Percentiles rank a stretch among this genome's conserved stretches.
phyloP scores from a whole-genome alignment of 768 basidiomycete genomes.

The Agaricus sinodeliciosus region DNA sequence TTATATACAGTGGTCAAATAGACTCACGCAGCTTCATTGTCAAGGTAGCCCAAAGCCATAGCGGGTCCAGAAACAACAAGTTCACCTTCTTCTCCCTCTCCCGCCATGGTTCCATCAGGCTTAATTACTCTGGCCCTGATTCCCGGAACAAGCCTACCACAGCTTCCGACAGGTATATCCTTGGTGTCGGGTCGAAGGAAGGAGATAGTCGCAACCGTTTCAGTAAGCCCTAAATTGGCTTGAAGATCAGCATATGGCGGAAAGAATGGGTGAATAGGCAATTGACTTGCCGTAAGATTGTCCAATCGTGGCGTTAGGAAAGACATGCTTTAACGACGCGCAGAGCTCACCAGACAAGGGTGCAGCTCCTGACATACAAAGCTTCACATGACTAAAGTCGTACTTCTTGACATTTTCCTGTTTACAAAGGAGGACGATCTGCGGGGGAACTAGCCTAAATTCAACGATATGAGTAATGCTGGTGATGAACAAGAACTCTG shows the following conservation, averaged over 20 bases:
- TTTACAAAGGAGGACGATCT: constrained; percentile 64
- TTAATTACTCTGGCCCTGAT: constrained; percentile 49
- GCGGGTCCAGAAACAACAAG: constrained; percentile 54
- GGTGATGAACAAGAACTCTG: too few species aligned
- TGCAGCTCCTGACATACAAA: constrained; percentile 54
- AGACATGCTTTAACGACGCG: constrained; percentile 31
- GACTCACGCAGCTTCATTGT: constrained; percentile 55
- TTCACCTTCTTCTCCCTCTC: constrained; percentile 56
- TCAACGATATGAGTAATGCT: neutral
- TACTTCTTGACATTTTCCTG: constrained; percentile 44
- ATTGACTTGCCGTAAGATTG: constrained; percentile 49
- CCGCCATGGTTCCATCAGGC: constrained; percentile 48
- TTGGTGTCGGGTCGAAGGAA: constrained; percentile 36
- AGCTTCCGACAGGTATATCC: constrained; percentile 46
- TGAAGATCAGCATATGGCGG: neutral
- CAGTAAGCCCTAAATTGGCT: constrained; percentile 48
- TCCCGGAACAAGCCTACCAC: constrained; percentile 55
- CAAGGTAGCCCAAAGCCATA: constrained; percentile 51
- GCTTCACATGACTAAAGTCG: constrained; percentile 46
- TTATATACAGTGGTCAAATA: neutral
- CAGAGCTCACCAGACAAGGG: constrained; percentile 55
- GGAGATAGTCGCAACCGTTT: constrained; percentile 49
- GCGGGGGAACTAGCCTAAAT: constrained; percentile 55
- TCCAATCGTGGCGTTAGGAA: constrained; percentile 57
- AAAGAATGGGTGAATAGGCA: neutral